A percentile compares a stretch with the other conserved stretches of the same genome.
Evolutionary conservation across 306 rosid genomes (phyloP).

Genomic region (Inga oerstediana): DNA sequence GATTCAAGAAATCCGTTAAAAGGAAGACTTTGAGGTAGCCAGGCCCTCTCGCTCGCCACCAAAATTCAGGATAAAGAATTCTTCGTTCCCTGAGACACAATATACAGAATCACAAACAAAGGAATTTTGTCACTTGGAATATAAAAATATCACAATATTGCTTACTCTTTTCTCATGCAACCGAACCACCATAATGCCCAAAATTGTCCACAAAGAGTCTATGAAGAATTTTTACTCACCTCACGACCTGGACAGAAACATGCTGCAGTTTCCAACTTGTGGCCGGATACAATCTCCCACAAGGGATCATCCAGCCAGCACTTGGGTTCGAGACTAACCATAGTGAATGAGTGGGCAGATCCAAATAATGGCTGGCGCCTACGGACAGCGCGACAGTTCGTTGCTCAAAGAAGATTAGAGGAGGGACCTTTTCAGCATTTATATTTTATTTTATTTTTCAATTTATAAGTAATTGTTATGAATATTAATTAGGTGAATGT

Average conservation of each 20-base stretch:
- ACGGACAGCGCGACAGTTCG: too few relatives aligned
- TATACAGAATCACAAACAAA: slow-evolving; percentile 80
- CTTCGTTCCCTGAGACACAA: slow-evolving; percentile 73
- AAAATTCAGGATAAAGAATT: neutral
- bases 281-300: slow-evolving; percentile 74
- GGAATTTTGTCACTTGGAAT: slow-evolving; percentile 70
- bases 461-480: too few relatives aligned
- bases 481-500: too few relatives aligned
- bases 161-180: slow-evolving; percentile 76
- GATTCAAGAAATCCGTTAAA: neutral
- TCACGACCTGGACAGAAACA: slow-evolving; percentile 89
- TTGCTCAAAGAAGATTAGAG: too few relatives aligned
- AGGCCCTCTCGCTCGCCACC: neutral
- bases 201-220: too few relatives aligned
- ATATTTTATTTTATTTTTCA: too few relatives aligned
- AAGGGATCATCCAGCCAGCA: slow-evolving; percentile 93
- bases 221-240: slow-evolving; percentile 77
- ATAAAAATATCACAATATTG: slow-evolving; percentile 63
- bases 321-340: slow-evolving; percentile 21
- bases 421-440: too few relatives aligned
- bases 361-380: too few relatives aligned
- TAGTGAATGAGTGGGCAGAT: too few relatives aligned
- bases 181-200: too few relatives aligned
- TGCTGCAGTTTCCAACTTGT: slow-evolving; percentile 73
- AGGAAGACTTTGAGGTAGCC: neutral